Evolutionary conservation across 1,139 yeast genomes (phyloP).

Genomic region (Taphrina betulina): DNA sequence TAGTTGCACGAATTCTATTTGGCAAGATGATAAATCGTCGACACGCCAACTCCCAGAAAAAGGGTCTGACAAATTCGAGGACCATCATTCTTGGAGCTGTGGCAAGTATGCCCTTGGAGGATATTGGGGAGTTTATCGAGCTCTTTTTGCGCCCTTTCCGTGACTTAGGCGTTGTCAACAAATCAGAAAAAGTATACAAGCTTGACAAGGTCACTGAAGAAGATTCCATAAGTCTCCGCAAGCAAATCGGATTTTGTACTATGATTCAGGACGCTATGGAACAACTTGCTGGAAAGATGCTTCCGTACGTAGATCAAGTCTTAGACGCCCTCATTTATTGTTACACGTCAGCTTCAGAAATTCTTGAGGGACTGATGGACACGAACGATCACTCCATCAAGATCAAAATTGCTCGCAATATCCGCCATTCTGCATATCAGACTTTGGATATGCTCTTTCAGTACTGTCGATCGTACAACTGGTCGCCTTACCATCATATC

Average conservation of each 20-base stretch:
- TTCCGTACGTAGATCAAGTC: constrained; percentile 53
- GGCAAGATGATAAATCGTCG: constrained; percentile 59
- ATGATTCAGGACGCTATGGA: constrained; percentile 63
- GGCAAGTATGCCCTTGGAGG: constrained; percentile 58
- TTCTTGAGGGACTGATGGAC: constrained; percentile 20
- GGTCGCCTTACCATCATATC: constrained; percentile 57
- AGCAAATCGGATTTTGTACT: constrained; percentile 69
- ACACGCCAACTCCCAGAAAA: constrained; percentile 47
- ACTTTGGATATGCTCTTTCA: constrained; percentile 42
- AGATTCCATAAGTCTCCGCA: constrained; percentile 47
- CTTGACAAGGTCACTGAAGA: constrained; percentile 1
- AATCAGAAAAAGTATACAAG: constrained; percentile 15
- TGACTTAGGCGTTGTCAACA: constrained; percentile 48
- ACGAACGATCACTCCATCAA: constrained; percentile 25
- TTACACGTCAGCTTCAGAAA: constrained; percentile 52
- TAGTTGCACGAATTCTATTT: constrained; percentile 73
- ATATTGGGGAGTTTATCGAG: constrained; percentile 59
- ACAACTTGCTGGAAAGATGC: constrained; percentile 62
- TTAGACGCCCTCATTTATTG: constrained; percentile 63
- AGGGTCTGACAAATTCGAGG: constrained; percentile 70
- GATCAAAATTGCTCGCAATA: constrained; percentile 40
- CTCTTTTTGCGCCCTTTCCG: constrained; percentile 60
- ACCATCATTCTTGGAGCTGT: constrained; percentile 72
- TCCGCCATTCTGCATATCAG: constrained; percentile 44
- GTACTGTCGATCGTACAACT: constrained; percentile 47